Evolutionary conservation across 2,329 filamentous ascomycete species (phyloP), one percentile per base, ranked within the genome.

Genomic region (Calycina herbarum): DNA sequence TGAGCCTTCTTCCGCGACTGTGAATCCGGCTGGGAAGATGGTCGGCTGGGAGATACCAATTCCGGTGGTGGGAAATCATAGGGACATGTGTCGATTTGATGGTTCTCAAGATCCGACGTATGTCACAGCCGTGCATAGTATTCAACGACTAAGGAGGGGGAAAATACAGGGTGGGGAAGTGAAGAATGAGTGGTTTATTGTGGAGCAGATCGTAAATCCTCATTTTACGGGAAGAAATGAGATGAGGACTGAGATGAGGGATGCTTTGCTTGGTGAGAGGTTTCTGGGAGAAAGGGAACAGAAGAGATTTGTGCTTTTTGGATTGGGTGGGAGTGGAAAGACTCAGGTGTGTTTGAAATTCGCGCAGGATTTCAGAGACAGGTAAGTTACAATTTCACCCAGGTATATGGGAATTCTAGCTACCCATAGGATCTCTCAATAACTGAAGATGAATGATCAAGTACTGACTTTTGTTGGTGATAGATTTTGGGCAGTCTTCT

Each of bases 291-390:
- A 42, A 20, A 57, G 33, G 17, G 35, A 40, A 3, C 69, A 71
- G 48, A 62, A 67, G 45, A 45, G 60, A 11, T 69, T 70, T 27
- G 64, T 71, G 11, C 31, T 76, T 5, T 71, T 70, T 64, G 74
- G 74, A 13, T 63, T 76, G 40, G 74, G 74, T n/a, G 75, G 75
- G 3, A 70, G 72, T 45, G 75, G 75, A 5, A 76, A 77, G 62
- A 76, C 73, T 0, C 69, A 76, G 33, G 56, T 70, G 6, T 64
- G 60, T 42, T 66, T 68, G 61, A 71, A 71, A 27, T 67, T 71
- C 62, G 67, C 66, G 7, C 10, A 66, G 5, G 60, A 64, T 29
- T 57, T 59, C 29, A 56, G 51, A 17, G 38, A 65, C 13, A 64
- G 48, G 66, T 68, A 51, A 51, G 63, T 48, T 48, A 33, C 6